Evolutionary conservation across 169 alveolate genomes (phyloP).

Genomic region (Perkinsus marinus): DNA sequence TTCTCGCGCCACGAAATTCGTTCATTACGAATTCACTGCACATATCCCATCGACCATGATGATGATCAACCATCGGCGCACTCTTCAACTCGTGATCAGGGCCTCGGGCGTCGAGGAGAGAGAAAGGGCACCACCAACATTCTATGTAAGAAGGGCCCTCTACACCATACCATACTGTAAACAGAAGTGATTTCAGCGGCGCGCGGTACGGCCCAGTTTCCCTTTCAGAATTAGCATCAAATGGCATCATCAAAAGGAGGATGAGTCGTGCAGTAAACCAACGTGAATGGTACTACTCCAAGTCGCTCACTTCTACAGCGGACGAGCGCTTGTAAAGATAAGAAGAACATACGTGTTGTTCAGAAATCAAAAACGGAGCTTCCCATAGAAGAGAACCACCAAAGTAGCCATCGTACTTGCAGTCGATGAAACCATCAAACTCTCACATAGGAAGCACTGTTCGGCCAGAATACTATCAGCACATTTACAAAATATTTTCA

Average conservation of each 20-base stretch:
- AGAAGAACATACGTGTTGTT: too few relatives aligned
- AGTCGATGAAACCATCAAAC: too few relatives aligned
- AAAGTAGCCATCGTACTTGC: too few relatives aligned
- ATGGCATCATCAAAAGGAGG: background rate
- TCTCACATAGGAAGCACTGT: too few relatives aligned
- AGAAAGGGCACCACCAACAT: background rate
- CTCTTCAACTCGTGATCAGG: background rate
- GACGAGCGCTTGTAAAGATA: too few relatives aligned
- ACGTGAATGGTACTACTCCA: too few relatives aligned
- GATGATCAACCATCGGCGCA: background rate
- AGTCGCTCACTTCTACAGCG: too few relatives aligned
- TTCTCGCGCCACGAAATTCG: background rate
- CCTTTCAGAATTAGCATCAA: background rate
- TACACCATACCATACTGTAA: background rate
- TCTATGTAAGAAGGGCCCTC: background rate
- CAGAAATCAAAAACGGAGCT: too few relatives aligned
- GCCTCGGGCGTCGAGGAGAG: background rate
- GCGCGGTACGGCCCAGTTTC: background rate
- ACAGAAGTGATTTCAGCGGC: background rate
- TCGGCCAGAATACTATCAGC: too few relatives aligned
- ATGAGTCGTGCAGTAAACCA: too few relatives aligned
- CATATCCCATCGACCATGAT: background rate
- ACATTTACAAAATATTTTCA: too few relatives aligned
- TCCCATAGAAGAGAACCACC: too few relatives aligned
- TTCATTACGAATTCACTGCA: background rate